Evolutionary conservation across 306 rosid genomes (phyloP), one percentile per base, ranked within the genome.

Genomic region (Lablab purpureus): DNA sequence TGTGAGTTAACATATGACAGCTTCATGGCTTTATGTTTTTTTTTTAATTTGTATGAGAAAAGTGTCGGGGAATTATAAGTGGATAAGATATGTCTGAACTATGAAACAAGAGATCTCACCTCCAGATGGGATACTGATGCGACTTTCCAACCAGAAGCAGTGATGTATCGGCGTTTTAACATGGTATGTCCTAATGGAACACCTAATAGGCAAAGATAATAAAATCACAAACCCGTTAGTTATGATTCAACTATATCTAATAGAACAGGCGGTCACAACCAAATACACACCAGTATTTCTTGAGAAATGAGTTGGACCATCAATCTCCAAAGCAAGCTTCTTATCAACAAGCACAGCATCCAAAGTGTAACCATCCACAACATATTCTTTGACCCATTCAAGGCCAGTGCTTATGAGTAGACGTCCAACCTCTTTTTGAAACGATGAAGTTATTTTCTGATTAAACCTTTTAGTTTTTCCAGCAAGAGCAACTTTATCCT

Each of bases 241-340:
- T 27, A 45, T 45, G 70, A 76, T 67, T 74, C 59, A 51, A 34
- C 36, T 70, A 46, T 45, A 59, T 60, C 40, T 14, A 66, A 69
- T 52, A 67, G 59, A 43, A 76, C 45, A 62, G 49, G 63, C 52
- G 70, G 65, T 45, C 77, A n/a, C 25, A 40, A 49, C 45, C 71
- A 28, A 63, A 68, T 56, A 12, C 92, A 30, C 70, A 92, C 99
- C 91, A 4, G 91, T 86, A 49, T 95, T 95, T 89, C 99, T 91
- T 49, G 99, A 92, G 92, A 95, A 95, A 87, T 95, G 99, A 13
- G 98, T 91, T 67, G 98, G 98, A 60, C 99, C 99, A 85, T 95
- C 98, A 80, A 95, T 95, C 85, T 95, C 99, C 86, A 95, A 50
- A 80, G 94, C 98, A 81, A 95, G 77, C 87, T 87, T 91, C 89